phyloP scores from a whole-genome alignment of 352 stramenopile genomes.

The Saprolegnia parasitica region DNA sequence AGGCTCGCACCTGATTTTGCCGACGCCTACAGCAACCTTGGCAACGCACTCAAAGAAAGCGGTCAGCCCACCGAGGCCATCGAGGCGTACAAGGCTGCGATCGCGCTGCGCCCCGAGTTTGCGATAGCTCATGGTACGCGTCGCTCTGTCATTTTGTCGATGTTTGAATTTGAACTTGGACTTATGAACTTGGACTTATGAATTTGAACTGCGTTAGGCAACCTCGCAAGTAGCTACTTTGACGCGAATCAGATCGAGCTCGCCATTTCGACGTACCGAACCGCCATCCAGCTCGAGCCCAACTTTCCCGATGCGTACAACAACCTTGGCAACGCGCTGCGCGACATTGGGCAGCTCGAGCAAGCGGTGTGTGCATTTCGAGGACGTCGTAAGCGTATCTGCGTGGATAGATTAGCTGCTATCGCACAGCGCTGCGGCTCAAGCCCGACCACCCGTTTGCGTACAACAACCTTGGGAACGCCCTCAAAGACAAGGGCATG shows the following conservation, averaged over 20 bases:
- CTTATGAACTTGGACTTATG: no score
- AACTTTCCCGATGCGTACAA: conserved; percentile 93
- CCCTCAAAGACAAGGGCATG: conserved; percentile 89
- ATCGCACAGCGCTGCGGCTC: conserved; percentile 82
- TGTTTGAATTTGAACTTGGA: no score
- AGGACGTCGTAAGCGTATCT: background rate
- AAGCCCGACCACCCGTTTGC: conserved; percentile 91
- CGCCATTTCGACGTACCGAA: conserved; percentile 83
- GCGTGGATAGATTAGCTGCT: conserved; percentile 62
- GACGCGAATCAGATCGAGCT: conserved; percentile 78
- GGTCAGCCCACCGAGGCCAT: conserved; percentile 69
- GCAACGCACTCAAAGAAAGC: conserved; percentile 79
- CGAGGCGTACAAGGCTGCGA: conserved; percentile 76
- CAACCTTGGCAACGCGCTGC: conserved; percentile 90
- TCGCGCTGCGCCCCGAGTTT: conserved; percentile 84
- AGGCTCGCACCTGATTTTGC: conserved; percentile 73
- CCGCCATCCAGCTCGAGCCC: conserved; percentile 88
- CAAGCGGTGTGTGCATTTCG: conserved; percentile 33
- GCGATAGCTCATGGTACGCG: conserved; percentile 82
- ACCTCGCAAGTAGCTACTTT: conserved; percentile 89
- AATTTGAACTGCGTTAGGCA: no score
- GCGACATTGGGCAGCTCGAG: conserved; percentile 77
- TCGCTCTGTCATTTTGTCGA: no score
- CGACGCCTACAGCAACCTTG: conserved; percentile 82
- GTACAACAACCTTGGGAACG: conserved; percentile 93